phyloP scores from a whole-genome alignment of 2,329 filamentous ascomycete genomes.

The Aspergillus sp. region DNA sequence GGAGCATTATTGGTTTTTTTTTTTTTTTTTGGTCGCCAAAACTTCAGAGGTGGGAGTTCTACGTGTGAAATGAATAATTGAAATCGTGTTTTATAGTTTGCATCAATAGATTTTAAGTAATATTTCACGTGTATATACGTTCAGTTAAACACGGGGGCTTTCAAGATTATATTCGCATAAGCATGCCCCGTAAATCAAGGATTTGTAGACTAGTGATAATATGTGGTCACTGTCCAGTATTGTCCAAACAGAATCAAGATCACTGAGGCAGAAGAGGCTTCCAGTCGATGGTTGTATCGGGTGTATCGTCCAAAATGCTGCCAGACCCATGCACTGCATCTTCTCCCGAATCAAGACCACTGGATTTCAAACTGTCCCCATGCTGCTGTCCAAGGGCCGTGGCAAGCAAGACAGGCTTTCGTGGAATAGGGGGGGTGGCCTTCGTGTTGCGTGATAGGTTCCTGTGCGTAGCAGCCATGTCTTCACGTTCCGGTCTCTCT shows the following conservation, averaged over 20 bases:
- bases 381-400: conserved; percentile 4
- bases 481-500: not conserved
- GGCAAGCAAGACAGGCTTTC: conserved; percentile 55
- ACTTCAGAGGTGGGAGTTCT: conserved; percentile 3
- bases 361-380: conserved; percentile 10
- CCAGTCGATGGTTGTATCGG: conserved; percentile 28
- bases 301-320: conserved; percentile 27
- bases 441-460: conserved; percentile 17
- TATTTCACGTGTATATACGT: not conserved
- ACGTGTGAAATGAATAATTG: conserved; percentile 6
- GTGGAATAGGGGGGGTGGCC: conserved; percentile 58
- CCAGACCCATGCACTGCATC: not conserved
- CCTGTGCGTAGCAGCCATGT: not conserved
- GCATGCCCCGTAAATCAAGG: not conserved
- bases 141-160: not conserved
- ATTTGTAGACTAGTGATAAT: not conserved
- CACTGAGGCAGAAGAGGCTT: conserved; percentile 30
- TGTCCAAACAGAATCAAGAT: not conserved
- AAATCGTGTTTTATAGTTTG: conserved; percentile 13
- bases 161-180: not conserved
- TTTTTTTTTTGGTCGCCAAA: not conserved
- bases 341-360: not conserved
- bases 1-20: not conserved
- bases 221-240: not conserved
- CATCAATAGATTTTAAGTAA: not conserved